phyloP scores from a whole-genome alignment of 352 stramenopile genomes.

The Pilasporangium apinafurcum region DNA sequence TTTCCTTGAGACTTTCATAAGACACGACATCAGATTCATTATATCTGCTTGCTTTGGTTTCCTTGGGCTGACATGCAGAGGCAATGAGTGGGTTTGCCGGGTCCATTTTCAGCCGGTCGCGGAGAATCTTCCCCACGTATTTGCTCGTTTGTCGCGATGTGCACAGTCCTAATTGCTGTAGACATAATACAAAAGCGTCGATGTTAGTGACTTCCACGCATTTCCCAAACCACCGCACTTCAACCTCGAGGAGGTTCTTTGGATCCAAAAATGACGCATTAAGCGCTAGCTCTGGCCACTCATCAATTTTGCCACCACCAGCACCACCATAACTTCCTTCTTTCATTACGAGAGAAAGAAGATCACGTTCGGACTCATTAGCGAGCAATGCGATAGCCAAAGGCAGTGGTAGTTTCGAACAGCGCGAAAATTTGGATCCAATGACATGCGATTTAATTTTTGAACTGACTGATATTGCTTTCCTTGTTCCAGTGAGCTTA shows the following conservation, averaged over 20 bases:
- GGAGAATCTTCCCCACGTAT: constrained; percentile 54
- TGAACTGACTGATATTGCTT: too few relatives aligned
- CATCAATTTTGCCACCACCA: constrained; percentile 7
- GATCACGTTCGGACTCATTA: constrained; percentile 54
- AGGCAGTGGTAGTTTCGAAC: constrained; percentile 49
- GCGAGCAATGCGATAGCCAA: constrained; percentile 51
- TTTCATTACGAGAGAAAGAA: constrained; percentile 28
- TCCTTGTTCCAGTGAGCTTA: too few relatives aligned
- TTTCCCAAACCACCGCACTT: constrained; percentile 44
- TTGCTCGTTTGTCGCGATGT: constrained; percentile 38
- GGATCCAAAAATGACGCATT: constrained; percentile 49
- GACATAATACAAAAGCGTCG: constrained; percentile 57
- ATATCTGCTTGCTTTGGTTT: neutral
- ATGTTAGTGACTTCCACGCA: constrained; percentile 45
- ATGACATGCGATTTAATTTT: neutral
- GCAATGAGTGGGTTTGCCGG: constrained; percentile 31
- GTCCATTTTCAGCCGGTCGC: constrained; percentile 48
- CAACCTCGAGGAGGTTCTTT: constrained; percentile 35
- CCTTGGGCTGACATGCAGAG: constrained; percentile 9
- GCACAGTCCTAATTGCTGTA: constrained; percentile 51
- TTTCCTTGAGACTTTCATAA: constrained; percentile 43
- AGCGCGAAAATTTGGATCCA: constrained; percentile 12
- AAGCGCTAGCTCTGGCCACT: constrained; percentile 57
- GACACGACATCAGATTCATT: neutral
- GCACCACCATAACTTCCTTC: constrained; percentile 9